These are phyloP conservation scores for Vaccinium vitisidaea DNA, from an alignment of 148 eudicot species.

Conservation along the genomic window DNA sequence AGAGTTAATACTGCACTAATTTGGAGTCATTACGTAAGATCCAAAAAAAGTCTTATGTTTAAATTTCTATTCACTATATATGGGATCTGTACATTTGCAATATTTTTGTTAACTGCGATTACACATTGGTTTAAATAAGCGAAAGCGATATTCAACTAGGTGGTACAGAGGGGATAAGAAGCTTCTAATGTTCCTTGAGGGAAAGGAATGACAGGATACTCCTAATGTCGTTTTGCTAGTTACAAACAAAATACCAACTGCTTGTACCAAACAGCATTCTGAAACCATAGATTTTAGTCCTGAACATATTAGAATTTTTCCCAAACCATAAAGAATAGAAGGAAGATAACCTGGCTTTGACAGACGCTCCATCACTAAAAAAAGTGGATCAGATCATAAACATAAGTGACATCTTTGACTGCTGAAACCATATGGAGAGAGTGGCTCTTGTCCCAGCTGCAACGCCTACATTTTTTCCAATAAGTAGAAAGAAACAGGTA, in stretches of 20 bases:
- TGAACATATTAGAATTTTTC: neutral
- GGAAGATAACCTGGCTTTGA: slow-evolving; percentile 45
- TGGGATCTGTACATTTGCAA: too few relatives aligned
- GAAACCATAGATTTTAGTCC: neutral
- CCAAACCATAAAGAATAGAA: neutral
- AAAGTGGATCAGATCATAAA: slow-evolving; percentile 50
- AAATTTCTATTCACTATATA: neutral
- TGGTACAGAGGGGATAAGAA: neutral
- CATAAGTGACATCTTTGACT: slow-evolving; percentile 60
- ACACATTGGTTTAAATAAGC: too few relatives aligned
- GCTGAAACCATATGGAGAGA: slow-evolving; percentile 32
- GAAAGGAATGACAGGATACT: neutral
- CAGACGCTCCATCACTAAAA: slow-evolving; percentile 55
- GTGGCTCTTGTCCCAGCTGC: slow-evolving; percentile 57
- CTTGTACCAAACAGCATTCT: neutral
- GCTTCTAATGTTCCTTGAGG: too few relatives aligned
- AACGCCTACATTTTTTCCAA: slow-evolving; percentile 36
- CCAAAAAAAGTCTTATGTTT: neutral
- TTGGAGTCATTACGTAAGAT: neutral
- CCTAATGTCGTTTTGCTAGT: neutral
- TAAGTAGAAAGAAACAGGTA: neutral
- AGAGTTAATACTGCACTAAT: neutral
- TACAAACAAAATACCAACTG: neutral
- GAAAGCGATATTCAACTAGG: too few relatives aligned
- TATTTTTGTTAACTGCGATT: too few relatives aligned